phyloP scores from a whole-genome alignment of 148 eudicot genomes.

The Fagopyrum homotropicum region DNA sequence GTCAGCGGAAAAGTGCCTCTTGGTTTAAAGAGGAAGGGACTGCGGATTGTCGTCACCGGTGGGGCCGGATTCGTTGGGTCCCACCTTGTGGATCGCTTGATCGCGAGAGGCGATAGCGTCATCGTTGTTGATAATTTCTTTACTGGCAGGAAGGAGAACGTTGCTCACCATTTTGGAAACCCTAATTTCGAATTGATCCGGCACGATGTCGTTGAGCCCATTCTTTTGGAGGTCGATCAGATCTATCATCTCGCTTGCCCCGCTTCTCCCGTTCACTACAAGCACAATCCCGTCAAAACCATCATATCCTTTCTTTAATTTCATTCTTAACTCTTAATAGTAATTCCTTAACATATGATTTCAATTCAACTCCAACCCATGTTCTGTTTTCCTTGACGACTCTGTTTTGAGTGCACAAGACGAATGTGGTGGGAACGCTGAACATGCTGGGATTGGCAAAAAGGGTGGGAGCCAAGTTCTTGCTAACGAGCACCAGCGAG shows the following conservation, averaged over 20 bases:
- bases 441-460: conserved; percentile 97
- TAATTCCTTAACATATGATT: no score
- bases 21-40: conserved; percentile 66
- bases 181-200: conserved; percentile 87
- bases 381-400: background rate
- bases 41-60: conserved; percentile 88
- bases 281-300: conserved; percentile 93
- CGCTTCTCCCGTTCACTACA: conserved; percentile 96
- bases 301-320: conserved; percentile 69
- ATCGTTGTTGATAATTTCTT: conserved; percentile 93
- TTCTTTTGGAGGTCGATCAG: conserved; percentile 86
- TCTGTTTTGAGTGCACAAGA: conserved; percentile 47
- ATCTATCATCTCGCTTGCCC: conserved; percentile 98
- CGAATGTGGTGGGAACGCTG: conserved; percentile 96
- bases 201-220: conserved; percentile 95
- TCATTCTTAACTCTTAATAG: background rate
- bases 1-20: conserved; percentile 65
- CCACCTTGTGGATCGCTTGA: conserved; percentile 83
- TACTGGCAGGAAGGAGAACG: conserved; percentile 89
- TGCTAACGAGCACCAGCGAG: conserved; percentile 97
- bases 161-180: conserved; percentile 80
- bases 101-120: conserved; percentile 79
- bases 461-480: conserved; percentile 86
- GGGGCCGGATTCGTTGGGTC: conserved; percentile 95
- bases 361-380: conserved; percentile 8